These are phyloP conservation scores for Triticum aestivum DNA, from an alignment of 176 grass and related monocot genomes.

Conservation along the genomic window IWGSC_CS_RefSeq_v2.1 NC_057801.1:465546160-465546659, in stretches of 20 bases:
- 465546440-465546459: conserved; percentile 2
- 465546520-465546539: neutral
- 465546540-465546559: neutral
- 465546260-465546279: too few species aligned
- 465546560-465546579: neutral
- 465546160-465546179: too few species aligned
- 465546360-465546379: too few species aligned
- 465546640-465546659: conserved; percentile 75
- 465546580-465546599: conserved; percentile 28
- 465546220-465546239: too few species aligned
- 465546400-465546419: neutral
- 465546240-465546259: too few species aligned
- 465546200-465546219: too few species aligned
- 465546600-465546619: conserved; percentile 62
- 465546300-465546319: too few species aligned
- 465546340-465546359: too few species aligned
- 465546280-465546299: too few species aligned
- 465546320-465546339: too few species aligned
- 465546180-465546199: too few species aligned
- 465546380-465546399: too few species aligned
- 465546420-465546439: neutral
- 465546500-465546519: conserved; percentile 10
- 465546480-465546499: conserved; percentile 22
- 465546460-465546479: conserved; percentile 5
- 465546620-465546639: conserved; percentile 47